Conservation (phyloP, 495 filamentous ascomycete genomes). For the Xylaria grammica region DNA sequence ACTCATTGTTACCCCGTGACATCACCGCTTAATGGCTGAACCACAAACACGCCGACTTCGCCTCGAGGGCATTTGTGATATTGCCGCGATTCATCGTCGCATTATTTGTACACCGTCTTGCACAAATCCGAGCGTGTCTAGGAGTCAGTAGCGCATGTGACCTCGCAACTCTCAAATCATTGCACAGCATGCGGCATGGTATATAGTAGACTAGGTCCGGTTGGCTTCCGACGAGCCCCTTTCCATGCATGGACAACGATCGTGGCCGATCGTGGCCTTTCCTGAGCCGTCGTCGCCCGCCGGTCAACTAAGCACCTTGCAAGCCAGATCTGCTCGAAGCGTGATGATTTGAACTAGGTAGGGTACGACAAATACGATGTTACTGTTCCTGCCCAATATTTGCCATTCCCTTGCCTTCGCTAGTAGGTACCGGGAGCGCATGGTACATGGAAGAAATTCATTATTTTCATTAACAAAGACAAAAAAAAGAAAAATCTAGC, state of each 20-base stretch:
- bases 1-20: background rate
- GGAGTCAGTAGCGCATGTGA: background rate
- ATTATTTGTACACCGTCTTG: background rate
- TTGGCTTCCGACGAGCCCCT: constrained; percentile 6
- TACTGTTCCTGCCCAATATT: constrained; percentile 18
- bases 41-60: constrained; percentile 6
- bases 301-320: background rate
- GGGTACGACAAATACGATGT: constrained; percentile 15
- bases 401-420: constrained; percentile 11
- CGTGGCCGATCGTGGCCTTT: constrained; percentile 10
- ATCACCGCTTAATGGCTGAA: background rate
- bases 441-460: too few species aligned
- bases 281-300: constrained; percentile 8
- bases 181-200: background rate
- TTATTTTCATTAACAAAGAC: too few species aligned
- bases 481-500: background rate
- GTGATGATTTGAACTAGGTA: constrained; percentile 6
- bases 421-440: too few species aligned
- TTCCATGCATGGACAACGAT: constrained; percentile 19
- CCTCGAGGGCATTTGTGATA: background rate
- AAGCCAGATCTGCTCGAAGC: background rate
- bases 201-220: background rate
- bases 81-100: background rate
- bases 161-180: background rate
- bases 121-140: background rate